A percentile compares a stretch with the other conserved stretches of the same genome.
Conservation (phyloP, 805 yeast genomes). For the Ogataea populi-albae region DNA sequence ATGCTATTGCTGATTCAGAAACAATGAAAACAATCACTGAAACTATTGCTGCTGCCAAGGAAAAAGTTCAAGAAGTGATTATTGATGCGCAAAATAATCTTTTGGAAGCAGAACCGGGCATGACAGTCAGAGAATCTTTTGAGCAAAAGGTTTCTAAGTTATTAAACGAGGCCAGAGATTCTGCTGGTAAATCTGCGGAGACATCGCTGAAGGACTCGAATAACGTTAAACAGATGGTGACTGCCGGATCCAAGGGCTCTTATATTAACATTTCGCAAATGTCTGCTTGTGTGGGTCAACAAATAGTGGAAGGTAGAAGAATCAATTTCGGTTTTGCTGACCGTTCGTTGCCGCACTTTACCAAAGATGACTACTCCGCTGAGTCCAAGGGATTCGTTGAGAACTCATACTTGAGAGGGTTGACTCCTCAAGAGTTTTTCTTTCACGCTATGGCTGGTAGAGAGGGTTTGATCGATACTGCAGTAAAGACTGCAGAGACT, state of each 20-base stretch:
- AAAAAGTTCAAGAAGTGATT: constrained; percentile 90
- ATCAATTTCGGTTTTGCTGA: constrained; percentile 96
- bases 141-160: constrained; percentile 96
- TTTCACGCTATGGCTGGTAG: constrained; percentile 99
- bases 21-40: constrained; percentile 93
- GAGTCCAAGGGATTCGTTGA: constrained; percentile 98
- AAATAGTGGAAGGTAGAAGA: constrained; percentile 99
- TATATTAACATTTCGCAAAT: constrained; percentile 97
- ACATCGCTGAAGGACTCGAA: constrained; percentile 89
- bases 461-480: constrained; percentile 99
- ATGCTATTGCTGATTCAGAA: constrained; percentile 95
- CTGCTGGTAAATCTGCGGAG: constrained; percentile 98
- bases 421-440: constrained; percentile 97
- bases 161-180: constrained; percentile 96
- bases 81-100: constrained; percentile 86
- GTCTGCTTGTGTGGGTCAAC: constrained; percentile 99
- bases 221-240: constrained; percentile 98
- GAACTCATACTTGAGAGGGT: constrained; percentile 93
- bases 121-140: constrained; percentile 97
- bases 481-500: constrained; percentile 98
- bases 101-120: constrained; percentile 96
- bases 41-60: constrained; percentile 90
- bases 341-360: constrained; percentile 95
- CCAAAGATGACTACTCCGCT: constrained; percentile 97
- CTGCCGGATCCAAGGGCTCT: constrained; percentile 99